phyloP scores from a whole-genome alignment of 208 protist genomes.

The Leishmania arabica region DNA sequence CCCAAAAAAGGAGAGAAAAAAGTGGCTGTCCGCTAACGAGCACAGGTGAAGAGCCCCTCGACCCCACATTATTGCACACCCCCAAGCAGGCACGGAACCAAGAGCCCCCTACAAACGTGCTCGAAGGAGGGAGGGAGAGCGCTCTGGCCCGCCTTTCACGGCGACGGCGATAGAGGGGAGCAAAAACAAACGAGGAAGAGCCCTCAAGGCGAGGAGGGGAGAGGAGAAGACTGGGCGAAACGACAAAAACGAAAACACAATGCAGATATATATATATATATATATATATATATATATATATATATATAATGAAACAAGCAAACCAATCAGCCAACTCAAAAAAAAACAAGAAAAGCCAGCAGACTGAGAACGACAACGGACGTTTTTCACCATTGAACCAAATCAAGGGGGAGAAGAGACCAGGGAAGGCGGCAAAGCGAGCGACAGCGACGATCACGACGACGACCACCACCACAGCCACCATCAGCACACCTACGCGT shows the following conservation, averaged over 20 bases:
- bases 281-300: neutral
- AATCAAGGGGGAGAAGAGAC: neutral
- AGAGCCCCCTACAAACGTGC: neutral
- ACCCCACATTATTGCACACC: neutral
- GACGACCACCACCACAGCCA: too few species aligned
- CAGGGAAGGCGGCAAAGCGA: neutral
- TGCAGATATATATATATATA: too few species aligned
- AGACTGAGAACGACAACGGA: neutral
- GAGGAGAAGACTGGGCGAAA: neutral
- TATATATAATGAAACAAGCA: neutral
- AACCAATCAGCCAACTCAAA: neutral
- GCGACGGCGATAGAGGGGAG: neutral
- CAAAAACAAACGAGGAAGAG: slow-evolving; percentile 1
- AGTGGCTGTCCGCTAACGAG: neutral
- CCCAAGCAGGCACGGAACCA: neutral
- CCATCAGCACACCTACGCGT: too few species aligned
- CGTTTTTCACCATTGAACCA: neutral
- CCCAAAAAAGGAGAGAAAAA: neutral
- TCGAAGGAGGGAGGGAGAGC: neutral
- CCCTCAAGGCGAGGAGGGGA: neutral
- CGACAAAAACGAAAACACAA: neutral
- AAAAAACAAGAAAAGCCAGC: neutral
- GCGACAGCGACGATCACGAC: neutral
- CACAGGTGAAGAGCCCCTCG: neutral
- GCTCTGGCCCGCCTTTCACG: neutral